Evolutionary conservation across 2,329 filamentous ascomycete species (phyloP).

Genomic region (Xylaria sp.): DNA sequence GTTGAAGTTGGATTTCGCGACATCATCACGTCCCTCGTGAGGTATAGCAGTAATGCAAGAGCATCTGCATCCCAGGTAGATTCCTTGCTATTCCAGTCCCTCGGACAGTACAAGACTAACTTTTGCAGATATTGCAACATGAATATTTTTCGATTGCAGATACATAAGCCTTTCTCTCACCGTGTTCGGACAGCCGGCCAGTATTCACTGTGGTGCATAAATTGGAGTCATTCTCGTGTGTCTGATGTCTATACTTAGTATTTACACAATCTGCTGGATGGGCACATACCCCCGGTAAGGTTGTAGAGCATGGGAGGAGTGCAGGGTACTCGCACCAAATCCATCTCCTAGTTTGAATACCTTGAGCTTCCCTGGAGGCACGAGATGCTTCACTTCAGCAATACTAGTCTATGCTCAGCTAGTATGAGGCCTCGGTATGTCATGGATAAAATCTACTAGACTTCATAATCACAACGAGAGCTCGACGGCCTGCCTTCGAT

Average conservation of each 20-base stretch:
- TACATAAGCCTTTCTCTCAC: not conserved
- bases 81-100: not conserved
- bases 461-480: conserved; percentile 42
- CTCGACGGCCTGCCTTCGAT: conserved; percentile 36
- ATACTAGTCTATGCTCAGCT: conserved; percentile 39
- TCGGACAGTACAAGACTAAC: not conserved
- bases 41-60: conserved; percentile 76
- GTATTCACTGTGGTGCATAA: not conserved
- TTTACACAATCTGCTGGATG: not conserved
- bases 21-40: conserved; percentile 74
- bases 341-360: conserved; percentile 47
- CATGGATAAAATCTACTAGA: conserved; percentile 40
- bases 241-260: not conserved
- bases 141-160: conserved; percentile 18
- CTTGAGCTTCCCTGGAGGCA: conserved; percentile 45
- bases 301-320: not conserved
- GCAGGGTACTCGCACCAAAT: conserved; percentile 28
- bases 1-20: conserved; percentile 69
- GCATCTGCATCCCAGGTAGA: conserved; percentile 71
- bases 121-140: conserved; percentile 28
- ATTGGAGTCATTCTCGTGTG: too few relatives aligned
- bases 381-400: conserved; percentile 45
- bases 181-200: conserved; percentile 12
- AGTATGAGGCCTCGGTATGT: not conserved
- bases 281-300: not conserved